phyloP scores from a whole-genome alignment of 2,329 filamentous ascomycete genomes.

The Cercospora sesami region DNA sequence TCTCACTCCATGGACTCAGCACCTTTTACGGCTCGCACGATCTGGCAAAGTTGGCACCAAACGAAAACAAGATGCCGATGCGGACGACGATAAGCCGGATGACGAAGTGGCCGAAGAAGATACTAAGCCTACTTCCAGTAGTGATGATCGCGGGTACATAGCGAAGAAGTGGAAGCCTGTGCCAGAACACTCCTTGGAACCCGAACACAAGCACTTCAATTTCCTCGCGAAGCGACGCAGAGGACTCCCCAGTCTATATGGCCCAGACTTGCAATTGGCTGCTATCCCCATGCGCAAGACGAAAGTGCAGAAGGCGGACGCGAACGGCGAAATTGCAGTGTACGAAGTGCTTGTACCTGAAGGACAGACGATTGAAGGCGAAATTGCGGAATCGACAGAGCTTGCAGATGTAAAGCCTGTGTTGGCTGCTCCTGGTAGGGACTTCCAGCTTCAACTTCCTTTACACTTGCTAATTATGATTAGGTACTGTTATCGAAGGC shows the following conservation, averaged over 20 bases:
- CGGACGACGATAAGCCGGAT: constrained; percentile 59
- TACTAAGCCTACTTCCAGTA: constrained; percentile 33
- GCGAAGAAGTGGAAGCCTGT: constrained; percentile 60
- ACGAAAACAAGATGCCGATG: constrained; percentile 57
- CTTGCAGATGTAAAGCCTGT: constrained; percentile 47
- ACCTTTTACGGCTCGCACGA: constrained; percentile 76
- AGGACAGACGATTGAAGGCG: constrained; percentile 76
- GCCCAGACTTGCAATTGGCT: constrained; percentile 34
- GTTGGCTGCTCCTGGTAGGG: constrained; percentile 54
- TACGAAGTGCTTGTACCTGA: constrained; percentile 81
- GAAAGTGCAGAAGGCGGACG: constrained; percentile 72
- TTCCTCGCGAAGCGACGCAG: constrained; percentile 63
- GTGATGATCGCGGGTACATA: constrained; percentile 51
- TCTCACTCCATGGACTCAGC: constrained; percentile 75
- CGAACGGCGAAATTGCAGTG: constrained; percentile 74
- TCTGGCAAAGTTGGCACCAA: constrained; percentile 63
- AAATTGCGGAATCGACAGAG: constrained; percentile 64
- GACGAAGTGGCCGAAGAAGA: constrained; percentile 44
- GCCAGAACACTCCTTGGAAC: constrained; percentile 57
- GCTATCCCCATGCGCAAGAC: constrained; percentile 66
- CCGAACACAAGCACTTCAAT: constrained; percentile 55
- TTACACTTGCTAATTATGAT: not conserved
- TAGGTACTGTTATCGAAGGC: constrained; percentile 57
- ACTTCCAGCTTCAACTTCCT: not conserved
- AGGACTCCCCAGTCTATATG: constrained; percentile 57